Evolutionary conservation across 371 early-diverging fungal species (phyloP), one percentile per base, ranked within the genome.

Genomic region (Massospora cicadina): DNA sequence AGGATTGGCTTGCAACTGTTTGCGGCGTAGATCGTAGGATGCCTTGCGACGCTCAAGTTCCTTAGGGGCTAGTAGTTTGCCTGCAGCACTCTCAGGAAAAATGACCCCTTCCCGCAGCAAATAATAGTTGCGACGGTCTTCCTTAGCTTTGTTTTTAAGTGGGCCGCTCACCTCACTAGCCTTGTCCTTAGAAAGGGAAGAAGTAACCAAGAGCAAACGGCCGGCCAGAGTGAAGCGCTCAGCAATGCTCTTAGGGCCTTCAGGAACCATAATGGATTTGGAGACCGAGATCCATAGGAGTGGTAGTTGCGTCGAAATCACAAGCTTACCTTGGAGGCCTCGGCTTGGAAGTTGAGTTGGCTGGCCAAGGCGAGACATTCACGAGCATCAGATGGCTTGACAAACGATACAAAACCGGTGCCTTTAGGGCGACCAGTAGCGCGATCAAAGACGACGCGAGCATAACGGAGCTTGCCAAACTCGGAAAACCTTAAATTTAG

Each of bases 381-480:
- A n/a, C 83, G 79, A 0, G 90, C 91, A 67, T 86, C 88, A 29
- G 76, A 78, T 55, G 77, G 70, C 55, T 85, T 76, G 67, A 71
- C 72, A 78, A 88, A 95, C 76, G 88, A 85, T 31, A 94, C 92
- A 71, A 96, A 96, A 13, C 85, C 97, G 7, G 94, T 91, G 33
- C 97, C 97, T 21, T 89, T 81, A 30, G 93, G 85, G 21, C 82
- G 78, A 25, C 87, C 86, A 26, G 91, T 90, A 7, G 77, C 76
- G 7, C 76, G 77, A 70, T 95, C 95, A 69, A 81, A 79, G 2
- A 91, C 89, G 60, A 95, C 82, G 28, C 83, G 76, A 62, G 83
- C 87, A 74, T 95, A 95, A 7, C 85, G 78, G 33, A 96, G 72
- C 60, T 77, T 72, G 10, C 97, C 97, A 78, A 80, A 84, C 65